These are phyloP conservation scores for Pseudogymnoascus sp. DNA, from an alignment of 2,329 filamentous ascomycete species.

Conservation along the genomic window DNA sequence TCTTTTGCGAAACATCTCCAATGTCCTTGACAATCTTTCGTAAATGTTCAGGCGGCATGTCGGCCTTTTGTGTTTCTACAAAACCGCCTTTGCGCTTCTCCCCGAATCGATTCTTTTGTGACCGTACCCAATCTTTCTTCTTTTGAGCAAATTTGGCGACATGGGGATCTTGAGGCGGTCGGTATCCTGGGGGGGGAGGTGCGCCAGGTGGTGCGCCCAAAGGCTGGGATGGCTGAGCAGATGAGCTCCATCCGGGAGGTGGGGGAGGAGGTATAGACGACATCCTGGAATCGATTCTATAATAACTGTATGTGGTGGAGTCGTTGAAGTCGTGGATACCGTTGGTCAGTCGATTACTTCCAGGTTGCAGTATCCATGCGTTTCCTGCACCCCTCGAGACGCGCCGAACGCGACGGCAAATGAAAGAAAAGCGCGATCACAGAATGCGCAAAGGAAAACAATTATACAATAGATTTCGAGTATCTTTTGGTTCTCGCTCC, in stretches of 20 bases:
- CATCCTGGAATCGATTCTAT: conserved; percentile 35
- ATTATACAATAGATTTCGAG: conserved; percentile 5
- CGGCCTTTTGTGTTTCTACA: conserved; percentile 94
- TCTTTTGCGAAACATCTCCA: conserved; percentile 98
- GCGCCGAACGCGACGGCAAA: conserved; percentile 14
- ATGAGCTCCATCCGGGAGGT: conserved; percentile 57
- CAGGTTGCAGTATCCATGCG: conserved; percentile 4
- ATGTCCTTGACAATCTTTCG: conserved; percentile 98
- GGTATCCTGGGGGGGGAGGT: conserved; percentile 80
- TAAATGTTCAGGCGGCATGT: conserved; percentile 96
- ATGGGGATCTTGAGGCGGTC: conserved; percentile 71
- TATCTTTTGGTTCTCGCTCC: conserved; percentile 10
- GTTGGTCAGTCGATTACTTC: conserved; percentile 4
- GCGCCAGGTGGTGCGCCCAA: conserved; percentile 38
- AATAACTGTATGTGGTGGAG: conserved; percentile 1
- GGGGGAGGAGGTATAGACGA: conserved; percentile 56
- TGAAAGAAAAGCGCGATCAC: conserved; percentile 10
- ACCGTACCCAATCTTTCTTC: conserved; percentile 96
- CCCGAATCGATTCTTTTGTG: conserved; percentile 84
- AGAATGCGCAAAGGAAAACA: conserved; percentile 8
- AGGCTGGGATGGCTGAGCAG: conserved; percentile 43
- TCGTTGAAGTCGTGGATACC: conserved; percentile 9
- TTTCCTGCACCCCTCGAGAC: conserved; percentile 6
- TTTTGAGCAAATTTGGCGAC: conserved; percentile 95
- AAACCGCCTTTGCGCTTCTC: conserved; percentile 97